These are phyloP conservation scores for Serendipita indica DNA, from an alignment of 768 basidiomycete genomes.

Conservation along the genomic window DNA sequence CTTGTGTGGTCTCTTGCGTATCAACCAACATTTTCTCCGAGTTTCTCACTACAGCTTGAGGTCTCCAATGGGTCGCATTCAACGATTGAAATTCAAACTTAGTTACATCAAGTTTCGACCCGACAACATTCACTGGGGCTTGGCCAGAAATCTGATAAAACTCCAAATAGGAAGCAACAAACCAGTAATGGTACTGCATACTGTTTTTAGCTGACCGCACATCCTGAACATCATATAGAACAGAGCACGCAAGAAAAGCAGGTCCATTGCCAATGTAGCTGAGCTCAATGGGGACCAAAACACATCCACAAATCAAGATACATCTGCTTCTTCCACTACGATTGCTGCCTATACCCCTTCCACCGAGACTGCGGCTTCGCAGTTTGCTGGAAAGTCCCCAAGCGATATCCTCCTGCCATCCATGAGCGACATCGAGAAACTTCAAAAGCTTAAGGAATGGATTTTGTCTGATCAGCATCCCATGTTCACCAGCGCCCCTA, in stretches of 20 bases:
- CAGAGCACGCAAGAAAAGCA: neutral
- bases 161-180: too few species aligned
- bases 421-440: conserved; percentile 46
- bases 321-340: neutral
- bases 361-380: neutral
- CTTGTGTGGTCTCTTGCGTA: too few species aligned
- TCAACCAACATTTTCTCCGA: too few species aligned
- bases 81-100: too few species aligned
- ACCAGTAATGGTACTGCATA: too few species aligned
- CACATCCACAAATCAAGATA: neutral
- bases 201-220: too few species aligned
- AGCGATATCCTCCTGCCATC: conserved; percentile 5
- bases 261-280: neutral
- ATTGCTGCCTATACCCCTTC: neutral
- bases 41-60: too few species aligned
- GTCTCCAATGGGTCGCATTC: too few species aligned
- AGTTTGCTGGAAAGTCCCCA: neutral
- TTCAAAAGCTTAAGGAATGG: conserved; percentile 57
- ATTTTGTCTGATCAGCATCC: conserved; percentile 64
- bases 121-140: too few species aligned
- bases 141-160: too few species aligned
- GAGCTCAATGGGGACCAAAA: neutral
- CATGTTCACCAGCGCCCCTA: conserved; percentile 27
- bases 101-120: too few species aligned
- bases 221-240: too few species aligned